Percentiles rank a stretch among this genome's conserved stretches.
Evolutionary conservation across 495 filamentous ascomycete genomes (phyloP).

Genomic region (Hyphodiscus hymeniophilus): DNA sequence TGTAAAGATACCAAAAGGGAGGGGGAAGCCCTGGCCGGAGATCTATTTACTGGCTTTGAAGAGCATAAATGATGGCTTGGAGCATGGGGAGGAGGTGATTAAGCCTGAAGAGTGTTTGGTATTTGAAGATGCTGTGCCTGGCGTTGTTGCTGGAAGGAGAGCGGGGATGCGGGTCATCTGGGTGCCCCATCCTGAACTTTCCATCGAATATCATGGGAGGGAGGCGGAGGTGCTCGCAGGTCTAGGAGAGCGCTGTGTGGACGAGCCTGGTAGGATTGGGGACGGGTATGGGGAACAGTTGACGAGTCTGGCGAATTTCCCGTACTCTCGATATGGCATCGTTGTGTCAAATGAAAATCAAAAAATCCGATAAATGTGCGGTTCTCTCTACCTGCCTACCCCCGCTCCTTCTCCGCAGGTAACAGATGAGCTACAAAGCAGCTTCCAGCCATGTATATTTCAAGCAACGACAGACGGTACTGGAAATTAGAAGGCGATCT

Average conservation of each 20-base stretch:
- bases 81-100: constrained; percentile 14
- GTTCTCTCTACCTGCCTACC: too few relatives aligned
- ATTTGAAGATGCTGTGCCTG: constrained; percentile 36
- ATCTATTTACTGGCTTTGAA: constrained; percentile 32
- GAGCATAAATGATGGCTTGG: constrained; percentile 23
- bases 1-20: constrained; percentile 19
- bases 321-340: constrained; percentile 27
- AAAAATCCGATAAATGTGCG: too few relatives aligned
- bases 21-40: constrained; percentile 32
- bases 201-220: constrained; percentile 21
- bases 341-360: too few relatives aligned
- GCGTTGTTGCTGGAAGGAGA: constrained; percentile 34
- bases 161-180: constrained; percentile 39
- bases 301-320: constrained; percentile 26
- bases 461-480: too few relatives aligned
- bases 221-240: constrained; percentile 29
- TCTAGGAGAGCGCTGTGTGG: constrained; percentile 20
- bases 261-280: constrained; percentile 24
- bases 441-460: too few relatives aligned
- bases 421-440: too few relatives aligned
- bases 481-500: too few relatives aligned
- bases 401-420: too few relatives aligned
- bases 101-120: constrained; percentile 32
- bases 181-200: constrained; percentile 31
- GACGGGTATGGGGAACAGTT: constrained; percentile 32